Evolutionary conservation across 129 eudicot genomes (phyloP).

Genomic region (Gnaphalium uliginosum): DNA sequence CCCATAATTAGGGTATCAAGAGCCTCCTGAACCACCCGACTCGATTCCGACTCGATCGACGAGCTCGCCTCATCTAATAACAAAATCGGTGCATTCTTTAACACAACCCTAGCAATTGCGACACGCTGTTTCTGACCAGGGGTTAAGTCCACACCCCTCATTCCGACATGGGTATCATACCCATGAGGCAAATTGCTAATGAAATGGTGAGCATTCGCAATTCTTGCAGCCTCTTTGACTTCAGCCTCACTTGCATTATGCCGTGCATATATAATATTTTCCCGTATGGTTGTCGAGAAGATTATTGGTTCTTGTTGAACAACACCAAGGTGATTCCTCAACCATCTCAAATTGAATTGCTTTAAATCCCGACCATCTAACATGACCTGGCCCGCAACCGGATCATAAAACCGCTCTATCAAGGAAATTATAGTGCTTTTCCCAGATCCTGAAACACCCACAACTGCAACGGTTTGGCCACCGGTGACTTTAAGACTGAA

Average conservation of each 20-base stretch:
- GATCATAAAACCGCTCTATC: slow-evolving; percentile 90
- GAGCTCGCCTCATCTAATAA: slow-evolving; percentile 98
- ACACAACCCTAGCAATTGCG: slow-evolving; percentile 93
- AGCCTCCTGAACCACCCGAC: slow-evolving; percentile 97
- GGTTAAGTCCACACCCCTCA: slow-evolving; percentile 95
- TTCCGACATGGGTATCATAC: slow-evolving; percentile 97
- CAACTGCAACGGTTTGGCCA: slow-evolving; percentile 94
- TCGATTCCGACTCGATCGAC: slow-evolving; percentile 90
- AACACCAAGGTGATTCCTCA: slow-evolving; percentile 87
- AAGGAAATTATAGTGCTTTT: slow-evolving; percentile 93
- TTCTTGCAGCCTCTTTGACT: slow-evolving; percentile 96
- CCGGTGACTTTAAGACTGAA: slow-evolving; percentile 88
- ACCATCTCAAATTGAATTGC: slow-evolving; percentile 80
- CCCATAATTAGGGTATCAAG: slow-evolving; percentile 97
- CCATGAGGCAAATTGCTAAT: slow-evolving; percentile 98
- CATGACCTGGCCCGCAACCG: slow-evolving; percentile 82
- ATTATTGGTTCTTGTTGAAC: slow-evolving; percentile 97
- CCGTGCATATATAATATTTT: slow-evolving; percentile 91
- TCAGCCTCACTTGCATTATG: slow-evolving; percentile 98
- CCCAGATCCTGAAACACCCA: slow-evolving; percentile 98
- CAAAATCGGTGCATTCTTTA: slow-evolving; percentile 92
- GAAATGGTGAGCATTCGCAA: slow-evolving; percentile 96
- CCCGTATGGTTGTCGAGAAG: slow-evolving; percentile 85
- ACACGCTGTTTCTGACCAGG: slow-evolving; percentile 97
- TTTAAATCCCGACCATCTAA: slow-evolving; percentile 84